Conservation (phyloP, 2,329 filamentous ascomycete genomes). For the Penicillium sp. region DNA sequence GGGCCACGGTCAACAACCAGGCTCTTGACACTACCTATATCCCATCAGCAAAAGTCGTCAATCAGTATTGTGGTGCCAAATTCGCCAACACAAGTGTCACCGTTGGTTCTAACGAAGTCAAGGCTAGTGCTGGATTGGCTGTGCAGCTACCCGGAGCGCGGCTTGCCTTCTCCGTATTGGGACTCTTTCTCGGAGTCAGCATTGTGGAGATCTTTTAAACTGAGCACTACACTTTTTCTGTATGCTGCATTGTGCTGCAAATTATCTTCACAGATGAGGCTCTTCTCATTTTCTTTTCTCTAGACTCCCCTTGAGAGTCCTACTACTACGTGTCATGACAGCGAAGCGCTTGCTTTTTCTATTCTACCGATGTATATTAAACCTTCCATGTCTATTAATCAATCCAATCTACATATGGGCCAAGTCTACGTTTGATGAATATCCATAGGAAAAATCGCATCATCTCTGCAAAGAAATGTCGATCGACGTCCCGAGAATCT, state of each 20-base stretch:
- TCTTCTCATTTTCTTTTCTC: not conserved
- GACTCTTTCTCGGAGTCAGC: conserved; percentile 10
- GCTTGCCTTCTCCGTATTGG: conserved; percentile 9
- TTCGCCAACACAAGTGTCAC: conserved; percentile 58
- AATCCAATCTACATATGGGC: conserved; percentile 10
- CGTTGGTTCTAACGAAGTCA: conserved; percentile 25
- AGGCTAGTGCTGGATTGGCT: conserved; percentile 12
- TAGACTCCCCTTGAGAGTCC: conserved; percentile 14
- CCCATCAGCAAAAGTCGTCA: conserved; percentile 72
- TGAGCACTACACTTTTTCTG: no score
- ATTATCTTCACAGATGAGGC: not conserved
- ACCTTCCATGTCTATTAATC: conserved; percentile 8
- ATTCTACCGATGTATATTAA: conserved; percentile 6
- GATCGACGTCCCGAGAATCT: no score
- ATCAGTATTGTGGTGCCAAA: conserved; percentile 62
- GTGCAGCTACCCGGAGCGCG: conserved; percentile 6
- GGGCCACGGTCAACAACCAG: conserved; percentile 67
- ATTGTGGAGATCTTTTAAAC: conserved; percentile 13
- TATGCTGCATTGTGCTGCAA: no score
- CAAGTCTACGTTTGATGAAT: no score
- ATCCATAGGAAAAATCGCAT: no score
- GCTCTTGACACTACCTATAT: conserved; percentile 72
- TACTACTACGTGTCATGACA: conserved; percentile 33
- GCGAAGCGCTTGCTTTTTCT: conserved; percentile 25
- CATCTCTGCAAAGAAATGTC: no score